Conservation (phyloP, 179 eudicot species). For the Vitellaria paradoxa region DNA sequence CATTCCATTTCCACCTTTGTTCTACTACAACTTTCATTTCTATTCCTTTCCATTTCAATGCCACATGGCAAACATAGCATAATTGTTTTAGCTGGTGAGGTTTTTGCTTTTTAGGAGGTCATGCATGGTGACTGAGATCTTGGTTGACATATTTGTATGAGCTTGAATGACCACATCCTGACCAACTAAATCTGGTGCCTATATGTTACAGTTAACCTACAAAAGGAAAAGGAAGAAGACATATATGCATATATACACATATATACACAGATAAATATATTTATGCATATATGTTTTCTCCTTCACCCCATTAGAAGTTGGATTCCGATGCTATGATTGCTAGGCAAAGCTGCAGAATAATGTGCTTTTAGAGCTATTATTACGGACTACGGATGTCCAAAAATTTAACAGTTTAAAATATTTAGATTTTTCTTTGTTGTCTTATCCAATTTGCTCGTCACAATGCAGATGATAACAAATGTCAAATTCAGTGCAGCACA, state of each 20-base stretch:
- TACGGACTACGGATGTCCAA: background rate
- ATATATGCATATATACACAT: background rate
- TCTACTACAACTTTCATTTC: too few species aligned
- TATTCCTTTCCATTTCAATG: too few species aligned
- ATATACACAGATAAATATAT: too few species aligned
- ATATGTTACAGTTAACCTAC: background rate
- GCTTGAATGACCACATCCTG: background rate
- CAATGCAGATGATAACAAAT: slow-evolving; percentile 26
- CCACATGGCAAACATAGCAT: too few species aligned
- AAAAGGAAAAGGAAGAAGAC: background rate
- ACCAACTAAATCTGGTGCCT: background rate
- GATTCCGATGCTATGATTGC: background rate
- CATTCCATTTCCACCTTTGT: too few species aligned
- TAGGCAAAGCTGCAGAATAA: background rate
- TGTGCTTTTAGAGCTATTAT: background rate
- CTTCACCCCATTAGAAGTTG: background rate
- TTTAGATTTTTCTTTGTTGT: background rate
- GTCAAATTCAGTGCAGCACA: slow-evolving; percentile 13
- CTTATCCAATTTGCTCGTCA: background rate
- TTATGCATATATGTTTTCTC: background rate
- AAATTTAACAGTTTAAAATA: background rate
- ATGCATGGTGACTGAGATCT: background rate
- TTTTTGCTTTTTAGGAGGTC: background rate
- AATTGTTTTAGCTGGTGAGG: background rate
- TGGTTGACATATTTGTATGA: background rate